Conservation (phyloP, 441 rosid species). For the Daphne laureola region DNA sequence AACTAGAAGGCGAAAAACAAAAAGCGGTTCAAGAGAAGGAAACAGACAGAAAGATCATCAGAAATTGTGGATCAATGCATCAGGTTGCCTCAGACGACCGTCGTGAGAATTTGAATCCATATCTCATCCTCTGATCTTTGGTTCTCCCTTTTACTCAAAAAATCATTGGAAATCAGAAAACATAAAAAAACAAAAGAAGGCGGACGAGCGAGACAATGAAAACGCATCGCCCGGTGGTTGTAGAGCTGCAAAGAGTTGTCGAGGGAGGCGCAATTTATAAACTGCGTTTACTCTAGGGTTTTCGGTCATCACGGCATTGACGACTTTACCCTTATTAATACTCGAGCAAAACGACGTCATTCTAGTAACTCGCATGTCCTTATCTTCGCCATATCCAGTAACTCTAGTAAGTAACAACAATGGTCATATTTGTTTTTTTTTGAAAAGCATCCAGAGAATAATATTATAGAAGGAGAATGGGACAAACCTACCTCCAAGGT, state of each 20-base stretch:
- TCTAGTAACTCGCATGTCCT: not conserved
- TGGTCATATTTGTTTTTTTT: no score
- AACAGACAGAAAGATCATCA: conserved; percentile 26
- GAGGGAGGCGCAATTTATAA: not conserved
- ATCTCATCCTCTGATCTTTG: conserved; percentile 31
- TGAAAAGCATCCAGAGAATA: no score
- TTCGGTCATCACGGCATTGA: not conserved
- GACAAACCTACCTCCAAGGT: no score
- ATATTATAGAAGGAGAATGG: no score
- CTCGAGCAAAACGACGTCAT: not conserved
- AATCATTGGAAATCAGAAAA: not conserved
- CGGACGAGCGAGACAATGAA: no score
- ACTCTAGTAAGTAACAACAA: no score
- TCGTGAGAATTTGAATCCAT: conserved; percentile 47
- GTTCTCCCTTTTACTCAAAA: not conserved
- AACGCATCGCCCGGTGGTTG: not conserved
- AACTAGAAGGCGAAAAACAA: not conserved
- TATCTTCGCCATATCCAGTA: no score
- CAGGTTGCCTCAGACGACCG: conserved; percentile 51
- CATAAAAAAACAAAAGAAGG: not conserved
- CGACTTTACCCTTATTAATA: conserved; percentile 9
- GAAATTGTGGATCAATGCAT: conserved; percentile 40
- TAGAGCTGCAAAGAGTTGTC: not conserved
- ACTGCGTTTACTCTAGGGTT: conserved; percentile 10
- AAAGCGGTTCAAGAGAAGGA: not conserved